These are phyloP conservation scores for Cicer bijugum DNA, from an alignment of 306 rosid species.

Conservation along the genomic window DNA sequence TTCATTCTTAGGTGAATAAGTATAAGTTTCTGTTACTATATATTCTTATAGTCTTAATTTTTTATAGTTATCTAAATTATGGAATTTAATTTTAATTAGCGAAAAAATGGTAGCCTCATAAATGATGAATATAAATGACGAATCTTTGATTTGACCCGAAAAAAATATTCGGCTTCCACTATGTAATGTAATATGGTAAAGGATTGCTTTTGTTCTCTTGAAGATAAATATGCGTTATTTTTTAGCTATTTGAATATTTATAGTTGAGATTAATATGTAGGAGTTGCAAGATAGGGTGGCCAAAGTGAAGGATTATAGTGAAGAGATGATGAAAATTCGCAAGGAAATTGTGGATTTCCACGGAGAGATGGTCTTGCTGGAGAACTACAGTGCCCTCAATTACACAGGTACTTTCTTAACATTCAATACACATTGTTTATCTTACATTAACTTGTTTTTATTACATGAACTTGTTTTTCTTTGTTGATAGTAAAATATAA, in stretches of 20 bases:
- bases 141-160: background rate
- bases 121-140: conserved; percentile 3
- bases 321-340: conserved; percentile 74
- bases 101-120: background rate
- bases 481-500: conserved; percentile 13
- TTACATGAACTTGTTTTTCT: background rate
- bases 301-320: conserved; percentile 68
- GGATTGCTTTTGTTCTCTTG: conserved; percentile 11
- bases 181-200: background rate
- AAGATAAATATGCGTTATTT: conserved; percentile 1
- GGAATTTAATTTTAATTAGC: conserved; percentile 1
- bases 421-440: background rate
- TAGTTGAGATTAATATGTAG: conserved; percentile 55
- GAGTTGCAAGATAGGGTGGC: conserved; percentile 92
- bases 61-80: background rate
- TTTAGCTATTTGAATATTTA: conserved; percentile 12
- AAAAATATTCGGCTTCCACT: background rate
- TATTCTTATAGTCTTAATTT: too few relatives aligned
- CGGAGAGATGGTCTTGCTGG: conserved; percentile 98
- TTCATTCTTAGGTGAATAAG: background rate
- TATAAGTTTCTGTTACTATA: background rate
- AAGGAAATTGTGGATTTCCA: conserved; percentile 97
- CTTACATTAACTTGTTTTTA: background rate
- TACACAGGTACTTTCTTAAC: conserved; percentile 71
- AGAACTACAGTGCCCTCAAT: conserved; percentile 95